Evolutionary conservation across 331 rosid genomes (phyloP), one percentile per base, ranked within the genome.

Genomic region (Malus hybrid): DNA sequence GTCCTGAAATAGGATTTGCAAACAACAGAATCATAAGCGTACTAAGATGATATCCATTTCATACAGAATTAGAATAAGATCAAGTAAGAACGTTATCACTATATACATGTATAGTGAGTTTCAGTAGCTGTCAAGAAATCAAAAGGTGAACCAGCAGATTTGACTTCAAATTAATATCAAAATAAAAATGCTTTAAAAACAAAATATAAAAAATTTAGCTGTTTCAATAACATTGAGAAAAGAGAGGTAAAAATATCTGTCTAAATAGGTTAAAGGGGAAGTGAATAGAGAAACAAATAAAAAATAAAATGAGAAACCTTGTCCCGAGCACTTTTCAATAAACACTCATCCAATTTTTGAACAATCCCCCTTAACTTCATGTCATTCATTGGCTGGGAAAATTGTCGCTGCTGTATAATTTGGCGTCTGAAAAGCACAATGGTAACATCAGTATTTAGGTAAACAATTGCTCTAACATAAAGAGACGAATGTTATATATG

Each of bases 331-430:
- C 65, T 46, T 88, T 69, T 89, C 39, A 89, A 79, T 80, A 92
- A 78, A 78, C 84, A 86, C 88, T 92, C 99, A 83, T 95, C 98
- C 71, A 95, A 69, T 69, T 93, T 95, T 80, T 87, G 90, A 52
- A 87, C 92, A 55, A 90, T 79, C 81, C 89, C 93, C 82, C 31
- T 79, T 44, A 76, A 76, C 85, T 8, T 95, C 78, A 6, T 76
- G 52, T 95, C 99, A 71, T 79, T 61, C 56, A 75, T 36, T 4
- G 91, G 86, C 42, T 81, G 91, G 19, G 42, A 2, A 73, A 18
- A 82, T 9, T 65, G 79, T 70, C 90, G 85, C 70, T 77, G 91
- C 69, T 64, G 36, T 77, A 95, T 11, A 39, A 84, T 77, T 11
- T 76, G 82, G 75, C 4, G 78, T 67, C 98, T 95, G 93, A 69